phyloP scores from a whole-genome alignment of 106 monocot genomes.

The Cymbidium sinense region DNA sequence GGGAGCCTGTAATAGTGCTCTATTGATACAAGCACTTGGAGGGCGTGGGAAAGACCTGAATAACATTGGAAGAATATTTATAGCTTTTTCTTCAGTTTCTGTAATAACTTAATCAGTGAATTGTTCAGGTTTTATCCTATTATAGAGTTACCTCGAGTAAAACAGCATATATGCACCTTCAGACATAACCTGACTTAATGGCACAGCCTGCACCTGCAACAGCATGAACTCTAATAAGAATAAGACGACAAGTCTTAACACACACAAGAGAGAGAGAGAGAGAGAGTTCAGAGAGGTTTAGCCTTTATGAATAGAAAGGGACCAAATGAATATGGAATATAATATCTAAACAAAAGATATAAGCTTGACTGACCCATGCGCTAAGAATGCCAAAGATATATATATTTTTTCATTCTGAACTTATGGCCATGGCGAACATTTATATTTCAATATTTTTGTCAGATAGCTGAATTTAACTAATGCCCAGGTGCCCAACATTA shows the following conservation, averaged over 20 bases:
- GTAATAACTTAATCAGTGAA: not conserved
- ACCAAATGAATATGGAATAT: not conserved
- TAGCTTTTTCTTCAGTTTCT: not conserved
- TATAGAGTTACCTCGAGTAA: slow-evolving; percentile 61
- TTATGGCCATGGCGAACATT: too few species aligned
- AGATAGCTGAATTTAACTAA: not conserved
- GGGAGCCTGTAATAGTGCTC: slow-evolving; percentile 11
- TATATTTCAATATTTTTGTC: not conserved
- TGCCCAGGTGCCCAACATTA: not conserved
- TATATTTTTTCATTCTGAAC: too few species aligned
- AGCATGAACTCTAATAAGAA: not conserved
- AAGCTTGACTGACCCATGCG: too few species aligned
- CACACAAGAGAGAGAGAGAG: not conserved
- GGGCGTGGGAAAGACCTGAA: slow-evolving; percentile 80
- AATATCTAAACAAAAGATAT: too few species aligned
- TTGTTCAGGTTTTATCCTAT: not conserved
- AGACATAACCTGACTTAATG: slow-evolving; percentile 83
- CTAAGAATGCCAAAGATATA: too few species aligned
- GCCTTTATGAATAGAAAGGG: not conserved
- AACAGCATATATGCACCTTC: slow-evolving; percentile 98
- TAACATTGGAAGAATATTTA: not conserved
- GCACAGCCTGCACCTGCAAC: slow-evolving; percentile 71
- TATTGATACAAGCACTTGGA: slow-evolving; percentile 42
- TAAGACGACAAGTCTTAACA: not conserved
- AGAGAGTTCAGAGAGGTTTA: not conserved